Percentiles rank a stretch among this genome's conserved stretches.
phyloP scores from a whole-genome alignment of 2,329 filamentous ascomycete species.

The Xylariales sp. region DNA sequence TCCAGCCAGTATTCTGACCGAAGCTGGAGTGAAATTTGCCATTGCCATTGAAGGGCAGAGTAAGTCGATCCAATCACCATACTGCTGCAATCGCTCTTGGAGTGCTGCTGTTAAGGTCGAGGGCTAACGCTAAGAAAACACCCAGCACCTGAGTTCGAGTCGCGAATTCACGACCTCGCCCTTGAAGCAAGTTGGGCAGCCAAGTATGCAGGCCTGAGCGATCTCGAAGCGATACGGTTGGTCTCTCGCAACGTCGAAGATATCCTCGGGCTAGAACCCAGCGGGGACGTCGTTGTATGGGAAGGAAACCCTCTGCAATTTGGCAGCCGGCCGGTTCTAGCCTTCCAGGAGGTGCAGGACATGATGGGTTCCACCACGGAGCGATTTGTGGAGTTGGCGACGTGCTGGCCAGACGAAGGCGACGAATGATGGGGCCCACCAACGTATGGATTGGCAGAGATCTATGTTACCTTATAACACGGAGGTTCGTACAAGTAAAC shows the following conservation, averaged over 20 bases:
- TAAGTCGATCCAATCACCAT: slow-evolving; percentile 9
- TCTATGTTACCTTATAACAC: too few relatives aligned
- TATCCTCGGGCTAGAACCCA: slow-evolving; percentile 30
- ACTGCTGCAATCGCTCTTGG: neutral
- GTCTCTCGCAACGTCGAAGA: slow-evolving; percentile 35
- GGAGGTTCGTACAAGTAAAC: too few relatives aligned
- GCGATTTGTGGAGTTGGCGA: slow-evolving; percentile 21
- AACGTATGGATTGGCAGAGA: too few relatives aligned
- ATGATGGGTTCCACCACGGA: too few relatives aligned
- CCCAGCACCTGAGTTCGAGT: slow-evolving; percentile 25
- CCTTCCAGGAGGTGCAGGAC: slow-evolving; percentile 28
- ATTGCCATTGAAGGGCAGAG: slow-evolving; percentile 22
- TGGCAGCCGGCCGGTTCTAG: slow-evolving; percentile 32
- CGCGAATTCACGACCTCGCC: slow-evolving; percentile 32
- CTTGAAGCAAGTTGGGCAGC: slow-evolving; percentile 35
- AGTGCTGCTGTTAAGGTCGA: too few relatives aligned
- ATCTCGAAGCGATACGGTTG: slow-evolving; percentile 28
- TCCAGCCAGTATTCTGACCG: slow-evolving; percentile 31
- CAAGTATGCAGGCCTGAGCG: slow-evolving; percentile 31
- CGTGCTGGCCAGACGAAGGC: slow-evolving; percentile 30
- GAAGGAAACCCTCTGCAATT: slow-evolving; percentile 36
- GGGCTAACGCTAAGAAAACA: too few relatives aligned
- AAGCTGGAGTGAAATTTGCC: slow-evolving; percentile 33
- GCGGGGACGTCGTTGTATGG: slow-evolving; percentile 35
- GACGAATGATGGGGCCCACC: too few relatives aligned